Evolutionary conservation across 495 filamentous ascomycete genomes (phyloP), one percentile per base, ranked within the genome.

Genomic region (Trichoderma asperelloides): DNA sequence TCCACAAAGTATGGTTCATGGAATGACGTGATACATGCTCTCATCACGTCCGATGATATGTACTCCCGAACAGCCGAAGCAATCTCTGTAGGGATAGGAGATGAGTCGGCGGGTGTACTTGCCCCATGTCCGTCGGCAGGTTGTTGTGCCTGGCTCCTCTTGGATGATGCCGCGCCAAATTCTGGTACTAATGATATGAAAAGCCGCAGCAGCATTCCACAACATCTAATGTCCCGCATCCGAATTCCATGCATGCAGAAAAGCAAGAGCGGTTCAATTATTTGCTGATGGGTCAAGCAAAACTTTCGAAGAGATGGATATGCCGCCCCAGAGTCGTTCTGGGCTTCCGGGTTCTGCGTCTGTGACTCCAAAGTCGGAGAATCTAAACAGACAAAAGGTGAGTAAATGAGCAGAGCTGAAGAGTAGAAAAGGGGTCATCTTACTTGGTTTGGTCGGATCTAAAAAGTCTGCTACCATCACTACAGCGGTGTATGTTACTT

Each of bases 1-100:
- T 99, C 95, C 49, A 97, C 93, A 71, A 98, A 98, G 73, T 98
- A 97, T 0, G 92, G 86, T 66, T 98, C 95, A 75, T 98, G 89
- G 39, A 99, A 84, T 16, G 91, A 94, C 25, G 91, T 89, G 75
- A 96, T 91, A 68, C 88, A 90, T 0, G 90, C 87, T 78, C 88
- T 89, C 27, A 96, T 82, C 4, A 94, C 91, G 68, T 96, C 91
- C 33, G 85, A 88, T 67, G 83, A 89, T 71, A 98, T 93, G 71
- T 95, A 99, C 72, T 97, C 93, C 69, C 93, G 89, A 67, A 98
- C 93, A 40, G 87, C 88, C 2, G 84, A 73, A 0, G 84, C 84
- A 5, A 78, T 78, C 0, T 70, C 72, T 9, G 75, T 69, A 8
- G 81, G 76, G 18, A 89, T 85, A 8, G 80, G 80, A 43, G 73